Conservation (phyloP, 2,329 filamentous ascomycete species). For the Thielaviopsis populi region DNA sequence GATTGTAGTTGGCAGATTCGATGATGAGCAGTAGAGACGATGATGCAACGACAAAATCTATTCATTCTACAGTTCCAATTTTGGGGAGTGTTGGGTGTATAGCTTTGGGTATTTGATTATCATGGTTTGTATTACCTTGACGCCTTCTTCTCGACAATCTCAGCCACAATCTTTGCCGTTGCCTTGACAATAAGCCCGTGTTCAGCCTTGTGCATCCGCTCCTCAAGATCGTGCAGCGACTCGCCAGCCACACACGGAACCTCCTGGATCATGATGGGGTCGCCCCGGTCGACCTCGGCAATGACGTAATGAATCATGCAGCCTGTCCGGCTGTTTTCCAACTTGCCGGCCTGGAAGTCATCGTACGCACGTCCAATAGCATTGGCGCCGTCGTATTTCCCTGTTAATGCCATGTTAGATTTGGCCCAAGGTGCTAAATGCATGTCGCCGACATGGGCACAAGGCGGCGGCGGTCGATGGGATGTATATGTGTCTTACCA, state of each 20-base stretch:
- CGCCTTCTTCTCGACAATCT: conserved; percentile 24
- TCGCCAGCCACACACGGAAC: conserved; percentile 51
- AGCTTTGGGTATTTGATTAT: background rate
- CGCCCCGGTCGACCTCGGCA: conserved; percentile 63
- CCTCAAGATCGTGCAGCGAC: conserved; percentile 48
- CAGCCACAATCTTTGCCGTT: conserved; percentile 34
- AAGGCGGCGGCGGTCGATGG: too few relatives aligned
- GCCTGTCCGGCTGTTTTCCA: conserved; percentile 56
- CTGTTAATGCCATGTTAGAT: conserved; percentile 22
- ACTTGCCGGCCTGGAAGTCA: conserved; percentile 49
- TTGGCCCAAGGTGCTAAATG: too few relatives aligned
- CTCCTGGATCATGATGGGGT: conserved; percentile 55
- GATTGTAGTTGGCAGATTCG: background rate
- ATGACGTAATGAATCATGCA: conserved; percentile 86
- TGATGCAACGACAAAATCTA: background rate
- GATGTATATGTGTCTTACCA: conserved; percentile 18
- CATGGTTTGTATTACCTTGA: conserved; percentile 2
- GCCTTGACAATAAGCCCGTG: conserved; percentile 68
- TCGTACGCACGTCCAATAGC: conserved; percentile 67
- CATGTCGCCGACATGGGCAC: too few relatives aligned
- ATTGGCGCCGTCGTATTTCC: conserved; percentile 59
- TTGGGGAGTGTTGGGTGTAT: background rate
- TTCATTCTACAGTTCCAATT: background rate
- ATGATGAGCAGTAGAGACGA: background rate
- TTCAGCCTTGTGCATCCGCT: conserved; percentile 61